Evolutionary conservation across 768 basidiomycete species (phyloP), one percentile per base, ranked within the genome.

Genomic region (Amanita thiersii): DNA sequence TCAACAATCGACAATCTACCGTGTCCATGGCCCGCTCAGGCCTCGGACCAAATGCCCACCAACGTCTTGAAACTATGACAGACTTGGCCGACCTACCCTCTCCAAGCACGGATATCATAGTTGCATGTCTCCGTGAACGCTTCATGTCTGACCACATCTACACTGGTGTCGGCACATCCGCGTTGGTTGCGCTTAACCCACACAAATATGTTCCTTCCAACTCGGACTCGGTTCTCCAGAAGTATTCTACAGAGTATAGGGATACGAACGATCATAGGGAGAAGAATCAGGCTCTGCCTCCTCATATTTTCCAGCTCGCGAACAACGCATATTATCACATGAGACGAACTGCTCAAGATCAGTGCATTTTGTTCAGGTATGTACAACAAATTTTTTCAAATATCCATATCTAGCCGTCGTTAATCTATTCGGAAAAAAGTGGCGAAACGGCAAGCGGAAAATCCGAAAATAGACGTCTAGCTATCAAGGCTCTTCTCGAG

Each of bases 321-420:
- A 83, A 90, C 52, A 85, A 87, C 62, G 81, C 89, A 3, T 97
- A 93, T 63, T 97, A 92, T 59, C 90, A 97, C 61, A 94, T 97
- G 92, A 72, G 81, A 37, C 70, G 94, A 51, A 99, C 94, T 0
- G 74, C 79, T 1, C 89, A 94, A 68, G 94, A 99, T 60, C 94
- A 97, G 63, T 76, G 81, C 36, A 73, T 99, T 14, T 59, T 97
- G 18, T 72, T 97, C 50, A 87, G 69, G 93, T 93, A 59, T 49
- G 81, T 62, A 6, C 4, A 30, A 17, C 11, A 31, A 18, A 45
- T 37, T 33, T 44, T 36, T n/a, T 2, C 23, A 31, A 24, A 6
- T 34, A 25, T 44, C 42, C 31, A 34, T 17, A 37, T 37, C 39
- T 42, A 15, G n/a, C 20, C 36, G 3, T 30, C 15, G 29, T 10